phyloP scores from a whole-genome alignment of 2,329 filamentous ascomycete species.

The Aspergillus sp. region DNA sequence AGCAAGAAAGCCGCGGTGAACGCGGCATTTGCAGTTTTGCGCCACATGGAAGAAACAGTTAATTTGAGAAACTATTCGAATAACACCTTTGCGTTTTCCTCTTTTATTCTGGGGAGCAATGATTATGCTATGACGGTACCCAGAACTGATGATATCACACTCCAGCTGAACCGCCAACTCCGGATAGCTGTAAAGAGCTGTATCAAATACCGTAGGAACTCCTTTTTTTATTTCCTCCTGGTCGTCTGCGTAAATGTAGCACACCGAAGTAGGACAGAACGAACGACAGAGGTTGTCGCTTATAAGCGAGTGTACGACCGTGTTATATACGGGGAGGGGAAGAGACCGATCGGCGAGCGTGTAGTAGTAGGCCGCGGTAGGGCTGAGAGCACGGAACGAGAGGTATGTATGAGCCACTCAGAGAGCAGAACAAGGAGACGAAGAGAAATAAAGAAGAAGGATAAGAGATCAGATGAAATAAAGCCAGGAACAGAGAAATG shows the following conservation, averaged over 20 bases:
- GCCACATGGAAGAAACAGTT: conserved; percentile 17
- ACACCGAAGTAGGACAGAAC: no score
- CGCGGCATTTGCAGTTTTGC: conserved; percentile 18
- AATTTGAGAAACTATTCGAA: neutral
- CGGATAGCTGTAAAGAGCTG: neutral
- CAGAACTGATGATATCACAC: neutral
- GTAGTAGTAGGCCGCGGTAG: no score
- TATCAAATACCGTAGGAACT: no score
- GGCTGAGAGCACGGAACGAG: no score
- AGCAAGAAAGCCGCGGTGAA: conserved; percentile 24
- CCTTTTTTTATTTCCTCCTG: no score
- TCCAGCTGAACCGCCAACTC: neutral
- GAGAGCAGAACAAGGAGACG: neutral
- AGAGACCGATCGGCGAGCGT: no score
- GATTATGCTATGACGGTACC: neutral
- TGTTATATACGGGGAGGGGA: no score
- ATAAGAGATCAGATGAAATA: neutral
- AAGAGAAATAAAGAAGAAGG: neutral
- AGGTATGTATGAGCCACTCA: no score
- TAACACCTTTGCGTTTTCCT: neutral
- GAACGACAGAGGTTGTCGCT: no score
- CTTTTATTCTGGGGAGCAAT: neutral
- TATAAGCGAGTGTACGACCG: no score
- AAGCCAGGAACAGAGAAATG: neutral
- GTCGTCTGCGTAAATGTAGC: no score